phyloP scores from a whole-genome alignment of 371 early-diverging fungal genomes.

The Rhizomucor miehei region DNA sequence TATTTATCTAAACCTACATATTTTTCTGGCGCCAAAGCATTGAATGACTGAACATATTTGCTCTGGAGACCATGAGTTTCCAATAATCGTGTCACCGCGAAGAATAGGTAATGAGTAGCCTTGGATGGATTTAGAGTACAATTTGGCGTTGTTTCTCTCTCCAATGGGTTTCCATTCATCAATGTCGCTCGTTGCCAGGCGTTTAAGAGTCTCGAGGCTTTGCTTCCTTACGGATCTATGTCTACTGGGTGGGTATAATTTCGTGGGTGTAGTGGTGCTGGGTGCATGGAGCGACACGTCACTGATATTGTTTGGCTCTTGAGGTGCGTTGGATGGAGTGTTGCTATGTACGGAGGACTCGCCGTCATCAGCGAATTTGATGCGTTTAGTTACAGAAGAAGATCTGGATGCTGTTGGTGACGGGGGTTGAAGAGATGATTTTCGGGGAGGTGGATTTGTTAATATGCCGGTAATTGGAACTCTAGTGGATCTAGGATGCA shows the following conservation, averaged over 20 bases:
- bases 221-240: constrained; percentile 33
- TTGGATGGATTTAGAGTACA: constrained; percentile 43
- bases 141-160: constrained; percentile 35
- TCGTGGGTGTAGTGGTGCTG: not conserved
- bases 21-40: constrained; percentile 42
- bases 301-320: not conserved
- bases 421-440: constrained; percentile 10
- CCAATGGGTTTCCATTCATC: constrained; percentile 47
- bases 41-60: constrained; percentile 52
- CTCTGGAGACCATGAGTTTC: constrained; percentile 50
- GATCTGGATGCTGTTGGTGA: constrained; percentile 17
- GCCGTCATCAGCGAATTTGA: constrained; percentile 16
- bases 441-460: constrained; percentile 16
- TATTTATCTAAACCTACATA: constrained; percentile 22
- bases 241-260: constrained; percentile 35
- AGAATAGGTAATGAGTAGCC: constrained; percentile 48
- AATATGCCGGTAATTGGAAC: constrained; percentile 3
- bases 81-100: constrained; percentile 46
- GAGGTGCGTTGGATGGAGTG: constrained; percentile 4
- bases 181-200: constrained; percentile 30
- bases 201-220: constrained; percentile 40
- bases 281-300: not conserved
- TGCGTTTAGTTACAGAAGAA: constrained; percentile 10
- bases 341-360: constrained; percentile 6
- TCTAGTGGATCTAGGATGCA: constrained; percentile 3